Evolutionary conservation across 139 green algal species (phyloP).

Genomic region (Edaphochlamys debaryana): DNA sequence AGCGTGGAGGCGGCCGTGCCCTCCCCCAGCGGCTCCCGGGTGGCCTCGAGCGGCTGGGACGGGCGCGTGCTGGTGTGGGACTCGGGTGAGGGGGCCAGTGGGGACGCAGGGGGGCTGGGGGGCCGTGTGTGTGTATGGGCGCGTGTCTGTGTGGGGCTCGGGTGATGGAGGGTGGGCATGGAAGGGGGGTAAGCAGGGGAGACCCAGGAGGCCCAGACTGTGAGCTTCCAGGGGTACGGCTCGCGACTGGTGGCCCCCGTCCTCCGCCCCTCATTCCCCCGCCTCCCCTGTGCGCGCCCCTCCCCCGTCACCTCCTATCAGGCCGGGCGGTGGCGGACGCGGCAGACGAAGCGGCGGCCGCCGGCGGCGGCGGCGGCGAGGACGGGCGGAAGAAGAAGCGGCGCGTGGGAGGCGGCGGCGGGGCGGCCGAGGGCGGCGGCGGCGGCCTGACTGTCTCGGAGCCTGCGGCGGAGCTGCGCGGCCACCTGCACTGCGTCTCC

Average conservation of each 20-base stretch:
- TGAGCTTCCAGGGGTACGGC: too few relatives aligned
- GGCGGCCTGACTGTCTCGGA: conserved; percentile 39
- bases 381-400: conserved; percentile 64
- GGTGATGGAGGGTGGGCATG: neutral
- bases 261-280: too few relatives aligned
- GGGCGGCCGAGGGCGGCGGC: neutral
- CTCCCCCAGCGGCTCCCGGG: conserved; percentile 49
- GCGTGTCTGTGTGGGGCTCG: conserved; percentile 3
- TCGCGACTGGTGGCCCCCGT: too few relatives aligned
- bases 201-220: too few relatives aligned
- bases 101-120: too few relatives aligned
- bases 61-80: conserved; percentile 73
- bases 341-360: conserved; percentile 21
- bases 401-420: neutral
- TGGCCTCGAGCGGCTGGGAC: conserved; percentile 79
- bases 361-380: conserved; percentile 6
- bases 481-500: conserved; percentile 81
- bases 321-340: conserved; percentile 35
- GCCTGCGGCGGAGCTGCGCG: conserved; percentile 53
- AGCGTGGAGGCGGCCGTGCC: conserved; percentile 65
- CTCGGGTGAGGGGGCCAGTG: conserved; percentile 47
- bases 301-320: too few relatives aligned
- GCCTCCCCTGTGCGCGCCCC: too few relatives aligned
- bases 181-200: neutral
- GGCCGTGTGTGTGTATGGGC: too few relatives aligned